These are phyloP conservation scores for Pythium periplocum DNA, from an alignment of 352 stramenopile species.

Conservation along the genomic window DNA sequence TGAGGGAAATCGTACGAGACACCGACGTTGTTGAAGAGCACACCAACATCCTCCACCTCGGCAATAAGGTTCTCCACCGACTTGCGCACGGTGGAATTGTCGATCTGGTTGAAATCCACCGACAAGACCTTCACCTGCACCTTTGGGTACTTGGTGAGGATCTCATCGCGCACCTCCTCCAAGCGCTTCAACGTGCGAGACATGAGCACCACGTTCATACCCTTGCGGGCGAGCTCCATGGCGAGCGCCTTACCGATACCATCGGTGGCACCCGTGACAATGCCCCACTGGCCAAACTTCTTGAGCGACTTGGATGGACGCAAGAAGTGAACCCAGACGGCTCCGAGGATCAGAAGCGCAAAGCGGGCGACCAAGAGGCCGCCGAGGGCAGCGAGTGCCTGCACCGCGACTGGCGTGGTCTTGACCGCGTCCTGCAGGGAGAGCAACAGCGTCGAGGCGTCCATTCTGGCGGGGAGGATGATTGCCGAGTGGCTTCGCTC, in stretches of 20 bases:
- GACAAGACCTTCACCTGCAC: constrained; percentile 84
- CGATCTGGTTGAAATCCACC: constrained; percentile 94
- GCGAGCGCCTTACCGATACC: constrained; percentile 90
- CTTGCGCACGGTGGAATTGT: constrained; percentile 58
- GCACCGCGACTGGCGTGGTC: constrained; percentile 31
- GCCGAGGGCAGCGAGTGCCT: constrained; percentile 38
- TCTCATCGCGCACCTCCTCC: constrained; percentile 90
- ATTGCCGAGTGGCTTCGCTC: no score
- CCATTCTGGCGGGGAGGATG: no score
- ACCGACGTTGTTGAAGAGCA: constrained; percentile 99
- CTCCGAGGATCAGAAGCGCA: constrained; percentile 38
- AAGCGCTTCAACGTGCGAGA: constrained; percentile 96
- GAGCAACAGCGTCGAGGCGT: no score
- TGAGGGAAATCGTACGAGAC: constrained; percentile 98
- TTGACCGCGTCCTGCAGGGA: constrained; percentile 25
- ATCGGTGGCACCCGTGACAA: constrained; percentile 97
- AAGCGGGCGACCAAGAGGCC: constrained; percentile 47
- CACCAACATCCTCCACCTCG: constrained; percentile 90
- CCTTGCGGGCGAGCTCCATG: constrained; percentile 95
- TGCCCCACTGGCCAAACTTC: constrained; percentile 95
- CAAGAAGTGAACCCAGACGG: constrained; percentile 88
- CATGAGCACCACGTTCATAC: constrained; percentile 97
- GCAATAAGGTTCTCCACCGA: constrained; percentile 45
- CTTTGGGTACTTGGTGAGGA: constrained; percentile 89
- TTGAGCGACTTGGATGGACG: constrained; percentile 92